Conservation (phyloP, 768 basidiomycete species). For the Mycena filopes region DNA sequence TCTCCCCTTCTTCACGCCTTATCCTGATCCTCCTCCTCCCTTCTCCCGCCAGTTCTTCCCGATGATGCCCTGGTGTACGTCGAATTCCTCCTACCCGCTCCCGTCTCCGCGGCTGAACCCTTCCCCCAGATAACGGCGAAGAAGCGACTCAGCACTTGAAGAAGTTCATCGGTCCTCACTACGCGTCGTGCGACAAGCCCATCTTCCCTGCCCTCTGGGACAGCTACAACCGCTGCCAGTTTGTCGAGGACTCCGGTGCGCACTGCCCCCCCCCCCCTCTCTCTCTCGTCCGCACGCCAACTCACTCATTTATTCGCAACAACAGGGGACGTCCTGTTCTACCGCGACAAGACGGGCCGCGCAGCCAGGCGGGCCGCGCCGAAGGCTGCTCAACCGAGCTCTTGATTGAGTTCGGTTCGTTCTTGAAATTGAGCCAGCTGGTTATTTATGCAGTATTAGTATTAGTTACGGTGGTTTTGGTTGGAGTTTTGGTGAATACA, state of each 20-base stretch:
- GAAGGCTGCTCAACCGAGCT: too few relatives aligned
- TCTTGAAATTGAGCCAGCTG: too few relatives aligned
- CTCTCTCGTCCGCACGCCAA: too few relatives aligned
- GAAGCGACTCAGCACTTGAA: conserved; percentile 43
- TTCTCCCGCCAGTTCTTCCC: conserved; percentile 1
- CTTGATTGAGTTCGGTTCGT: too few relatives aligned
- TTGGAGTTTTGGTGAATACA: too few relatives aligned
- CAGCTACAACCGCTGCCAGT: conserved; percentile 44
- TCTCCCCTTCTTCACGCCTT: background rate
- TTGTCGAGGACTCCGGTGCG: conserved; percentile 39
- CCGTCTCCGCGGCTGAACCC: background rate
- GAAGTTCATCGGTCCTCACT: conserved; percentile 41
- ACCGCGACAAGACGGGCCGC: too few relatives aligned
- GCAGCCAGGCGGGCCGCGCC: too few relatives aligned
- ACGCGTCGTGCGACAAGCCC: conserved; percentile 37
- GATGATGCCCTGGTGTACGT: conserved; percentile 14
- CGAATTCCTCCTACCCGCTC: background rate
- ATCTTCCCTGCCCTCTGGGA: conserved; percentile 44
- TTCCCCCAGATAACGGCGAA: conserved; percentile 36
- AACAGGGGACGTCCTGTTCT: too few relatives aligned
- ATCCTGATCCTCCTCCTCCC: background rate
- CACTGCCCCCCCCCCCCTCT: too few relatives aligned
- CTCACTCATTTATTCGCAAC: too few relatives aligned
- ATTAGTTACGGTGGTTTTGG: too few relatives aligned
- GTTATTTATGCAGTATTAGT: too few relatives aligned